Conservation (phyloP, 208 protist species). For the Trypanosoma cruzi region DNA sequence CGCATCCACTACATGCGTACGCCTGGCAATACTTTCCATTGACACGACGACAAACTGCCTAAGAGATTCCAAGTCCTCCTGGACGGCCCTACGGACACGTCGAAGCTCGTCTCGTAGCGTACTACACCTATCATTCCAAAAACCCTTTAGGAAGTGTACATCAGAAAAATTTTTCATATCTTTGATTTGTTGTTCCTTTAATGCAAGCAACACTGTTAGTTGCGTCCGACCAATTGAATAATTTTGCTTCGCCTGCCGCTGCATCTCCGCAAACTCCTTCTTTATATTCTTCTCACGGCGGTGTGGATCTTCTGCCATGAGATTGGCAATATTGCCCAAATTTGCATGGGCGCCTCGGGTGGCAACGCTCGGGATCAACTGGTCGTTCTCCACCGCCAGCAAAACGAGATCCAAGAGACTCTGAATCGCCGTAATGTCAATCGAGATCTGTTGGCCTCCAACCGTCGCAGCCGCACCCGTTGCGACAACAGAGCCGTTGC, state of each 20-base stretch:
- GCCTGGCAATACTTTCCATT: conserved; percentile 49
- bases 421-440: conserved; percentile 67
- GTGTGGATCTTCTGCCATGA: conserved; percentile 39
- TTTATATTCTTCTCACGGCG: conserved; percentile 38
- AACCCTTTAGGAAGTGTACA: conserved; percentile 36
- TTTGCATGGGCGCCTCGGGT: conserved; percentile 23
- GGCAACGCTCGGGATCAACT: conserved; percentile 37
- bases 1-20: conserved; percentile 52
- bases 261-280: conserved; percentile 50
- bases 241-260: conserved; percentile 59
- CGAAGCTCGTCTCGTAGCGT: conserved; percentile 53
- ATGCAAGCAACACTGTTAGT: conserved; percentile 41
- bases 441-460: conserved; percentile 6
- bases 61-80: conserved; percentile 57
- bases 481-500: not conserved
- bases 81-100: conserved; percentile 35
- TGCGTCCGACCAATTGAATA: conserved; percentile 47
- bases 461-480: not conserved
- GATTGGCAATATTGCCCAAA: conserved; percentile 35
- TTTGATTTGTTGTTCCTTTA: conserved; percentile 69
- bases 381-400: conserved; percentile 83
- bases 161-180: conserved; percentile 67
- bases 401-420: conserved; percentile 86
- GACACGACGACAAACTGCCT: conserved; percentile 46
- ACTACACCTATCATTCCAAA: conserved; percentile 35